A percentile compares a stretch with the other conserved stretches of the same genome.
Conservation (phyloP, 106 monocot species). For the Dioscorea alata region DNA sequence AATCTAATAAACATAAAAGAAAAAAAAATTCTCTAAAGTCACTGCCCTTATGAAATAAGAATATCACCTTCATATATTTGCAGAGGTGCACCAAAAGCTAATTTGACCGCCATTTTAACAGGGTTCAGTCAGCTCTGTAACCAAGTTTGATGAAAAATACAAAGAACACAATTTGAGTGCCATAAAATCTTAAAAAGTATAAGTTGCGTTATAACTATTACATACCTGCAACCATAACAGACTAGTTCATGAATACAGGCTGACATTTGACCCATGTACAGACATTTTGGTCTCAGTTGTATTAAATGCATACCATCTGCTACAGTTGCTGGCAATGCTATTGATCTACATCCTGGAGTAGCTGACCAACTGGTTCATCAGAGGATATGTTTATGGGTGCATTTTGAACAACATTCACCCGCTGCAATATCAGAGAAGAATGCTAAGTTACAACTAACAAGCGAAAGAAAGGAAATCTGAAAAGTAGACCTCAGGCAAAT, state of each 20-base stretch:
- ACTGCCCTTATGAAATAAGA: neutral
- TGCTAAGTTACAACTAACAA: neutral
- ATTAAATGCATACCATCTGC: slow-evolving; percentile 1
- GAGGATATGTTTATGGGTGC: slow-evolving; percentile 3
- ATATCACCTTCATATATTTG: neutral
- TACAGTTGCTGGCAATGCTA: neutral
- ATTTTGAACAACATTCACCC: slow-evolving; percentile 5
- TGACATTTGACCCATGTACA: neutral
- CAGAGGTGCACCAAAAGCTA: neutral
- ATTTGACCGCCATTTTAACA: neutral
- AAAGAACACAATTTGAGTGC: neutral
- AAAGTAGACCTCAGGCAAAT: neutral
- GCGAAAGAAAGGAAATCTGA: neutral
- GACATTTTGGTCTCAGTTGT: neutral
- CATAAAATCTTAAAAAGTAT: neutral
- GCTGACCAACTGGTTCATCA: slow-evolving; percentile 16
- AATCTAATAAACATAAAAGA: too few relatives aligned
- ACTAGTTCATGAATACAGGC: neutral
- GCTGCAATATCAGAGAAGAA: neutral
- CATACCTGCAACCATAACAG: neutral
- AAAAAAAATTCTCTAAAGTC: neutral
- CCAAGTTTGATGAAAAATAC: neutral
- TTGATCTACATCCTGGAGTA: slow-evolving; percentile 9
- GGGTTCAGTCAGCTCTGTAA: too few relatives aligned
- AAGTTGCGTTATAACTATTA: neutral